These are phyloP conservation scores for Elsinoe batatas DNA, from an alignment of 2,329 filamentous ascomycete genomes.

Conservation along the genomic window DNA sequence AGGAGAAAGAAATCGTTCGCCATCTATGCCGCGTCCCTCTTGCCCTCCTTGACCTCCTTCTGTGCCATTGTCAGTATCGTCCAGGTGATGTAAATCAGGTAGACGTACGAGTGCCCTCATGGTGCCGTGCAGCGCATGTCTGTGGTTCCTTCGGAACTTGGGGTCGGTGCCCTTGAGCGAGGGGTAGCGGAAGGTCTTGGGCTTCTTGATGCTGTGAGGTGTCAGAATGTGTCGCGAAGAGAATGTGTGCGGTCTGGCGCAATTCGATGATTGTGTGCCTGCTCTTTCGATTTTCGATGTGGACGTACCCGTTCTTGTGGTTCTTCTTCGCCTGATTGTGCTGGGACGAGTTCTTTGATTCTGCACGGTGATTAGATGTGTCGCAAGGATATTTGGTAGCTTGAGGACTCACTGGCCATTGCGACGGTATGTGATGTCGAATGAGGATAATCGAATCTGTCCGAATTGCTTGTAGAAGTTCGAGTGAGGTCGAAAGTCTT, in stretches of 20 bases:
- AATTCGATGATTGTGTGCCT: background rate
- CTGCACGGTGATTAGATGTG: constrained; percentile 38
- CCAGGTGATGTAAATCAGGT: background rate
- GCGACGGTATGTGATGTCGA: constrained; percentile 35
- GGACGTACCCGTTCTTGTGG: constrained; percentile 92
- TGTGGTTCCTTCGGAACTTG: constrained; percentile 99
- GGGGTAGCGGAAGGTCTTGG: constrained; percentile 97
- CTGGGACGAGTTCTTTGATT: constrained; percentile 99
- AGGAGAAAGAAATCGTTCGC: constrained; percentile 10
- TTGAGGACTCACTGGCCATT: constrained; percentile 57
- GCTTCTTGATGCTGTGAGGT: constrained; percentile 92
- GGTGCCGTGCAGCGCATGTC: constrained; percentile 98
- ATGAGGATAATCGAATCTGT: background rate
- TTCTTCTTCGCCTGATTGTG: constrained; percentile 98
- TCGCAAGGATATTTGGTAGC: constrained; percentile 2
- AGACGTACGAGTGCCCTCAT: constrained; percentile 86
- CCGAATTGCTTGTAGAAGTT: background rate
- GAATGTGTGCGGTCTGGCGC: background rate
- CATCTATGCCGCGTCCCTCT: constrained; percentile 73
- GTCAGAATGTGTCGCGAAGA: constrained; percentile 10
- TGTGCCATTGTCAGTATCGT: constrained; percentile 35
- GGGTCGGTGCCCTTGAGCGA: constrained; percentile 98
- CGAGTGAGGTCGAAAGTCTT: constrained; percentile 12
- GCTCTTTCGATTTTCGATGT: constrained; percentile 3
- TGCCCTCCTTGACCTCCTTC: constrained; percentile 98